A percentile compares a stretch with the other conserved stretches of the same genome.
These are phyloP conservation scores for Fremontodendron californicum DNA, from an alignment of 345 rosid species.

Conservation along the genomic window DNA sequence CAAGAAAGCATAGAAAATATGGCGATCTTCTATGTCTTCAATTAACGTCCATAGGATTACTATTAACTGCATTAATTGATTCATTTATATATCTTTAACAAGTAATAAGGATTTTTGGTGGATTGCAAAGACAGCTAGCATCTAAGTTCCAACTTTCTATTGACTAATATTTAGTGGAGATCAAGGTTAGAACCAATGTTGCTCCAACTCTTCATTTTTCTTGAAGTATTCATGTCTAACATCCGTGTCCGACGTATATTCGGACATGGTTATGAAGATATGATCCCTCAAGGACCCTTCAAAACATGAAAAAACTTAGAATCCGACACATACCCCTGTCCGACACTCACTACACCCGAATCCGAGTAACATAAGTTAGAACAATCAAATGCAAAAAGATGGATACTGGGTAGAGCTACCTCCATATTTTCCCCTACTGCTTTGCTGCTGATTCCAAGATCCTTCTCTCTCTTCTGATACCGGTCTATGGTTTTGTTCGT, in stretches of 20 bases:
- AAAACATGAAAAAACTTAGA: too few relatives aligned
- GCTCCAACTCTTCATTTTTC: too few relatives aligned
- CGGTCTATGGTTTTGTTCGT: constrained; percentile 62
- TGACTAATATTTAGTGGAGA: not conserved
- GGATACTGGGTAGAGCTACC: constrained; percentile 30
- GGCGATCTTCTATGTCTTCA: too few relatives aligned
- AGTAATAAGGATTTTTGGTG: not conserved
- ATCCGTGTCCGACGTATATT: too few relatives aligned
- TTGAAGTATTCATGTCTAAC: too few relatives aligned
- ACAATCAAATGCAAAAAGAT: not conserved
- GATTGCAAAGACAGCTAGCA: not conserved
- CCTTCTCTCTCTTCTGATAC: constrained; percentile 59
- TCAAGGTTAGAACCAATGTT: too few relatives aligned
- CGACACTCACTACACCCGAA: too few relatives aligned
- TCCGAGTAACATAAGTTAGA: too few relatives aligned
- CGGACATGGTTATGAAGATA: too few relatives aligned
- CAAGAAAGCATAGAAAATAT: too few relatives aligned
- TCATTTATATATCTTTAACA: not conserved
- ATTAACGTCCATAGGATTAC: not conserved
- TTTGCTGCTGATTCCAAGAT: constrained; percentile 37
- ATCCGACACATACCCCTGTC: too few relatives aligned
- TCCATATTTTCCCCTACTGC: constrained; percentile 30
- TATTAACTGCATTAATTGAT: not conserved
- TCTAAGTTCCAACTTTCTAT: not conserved
- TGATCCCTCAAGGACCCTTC: too few relatives aligned